Evolutionary conservation across 768 basidiomycete species (phyloP).

Genomic region (Ephemerocybe angulata): DNA sequence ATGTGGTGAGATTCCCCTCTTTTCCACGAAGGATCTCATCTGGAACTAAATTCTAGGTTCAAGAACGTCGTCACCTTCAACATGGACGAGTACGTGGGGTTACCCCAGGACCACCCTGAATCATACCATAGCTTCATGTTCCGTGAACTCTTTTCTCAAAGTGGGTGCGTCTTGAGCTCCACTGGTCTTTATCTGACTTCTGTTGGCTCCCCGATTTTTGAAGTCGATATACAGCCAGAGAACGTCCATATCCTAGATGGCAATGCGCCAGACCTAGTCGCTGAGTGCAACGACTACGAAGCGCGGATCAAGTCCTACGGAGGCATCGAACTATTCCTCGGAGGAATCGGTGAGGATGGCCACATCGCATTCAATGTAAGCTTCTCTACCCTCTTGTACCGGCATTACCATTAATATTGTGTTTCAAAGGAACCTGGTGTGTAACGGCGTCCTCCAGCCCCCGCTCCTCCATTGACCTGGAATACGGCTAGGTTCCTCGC

Average conservation of each 20-base stretch:
- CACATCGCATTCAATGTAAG: slow-evolving; percentile 86
- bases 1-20: no score
- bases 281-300: slow-evolving; percentile 81
- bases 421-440: no score
- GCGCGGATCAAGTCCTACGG: slow-evolving; percentile 69
- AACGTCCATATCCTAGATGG: slow-evolving; percentile 86
- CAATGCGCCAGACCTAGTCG: slow-evolving; percentile 70
- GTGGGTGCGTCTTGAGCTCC: slow-evolving; percentile 51
- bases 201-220: no score
- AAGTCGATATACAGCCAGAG: slow-evolving; percentile 72
- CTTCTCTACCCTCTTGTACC: slow-evolving; percentile 1
- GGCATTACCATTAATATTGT: no score
- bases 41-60: no score
- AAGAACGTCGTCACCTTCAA: slow-evolving; percentile 87
- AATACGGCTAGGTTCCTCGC: slow-evolving; percentile 78
- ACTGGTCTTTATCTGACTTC: background rate
- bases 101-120: slow-evolving; percentile 78
- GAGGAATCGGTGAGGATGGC: slow-evolving; percentile 92
- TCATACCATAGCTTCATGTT: slow-evolving; percentile 96
- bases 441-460: no score
- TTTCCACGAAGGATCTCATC: no score
- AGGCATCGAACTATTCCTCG: slow-evolving; percentile 89
- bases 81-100: slow-evolving; percentile 92
- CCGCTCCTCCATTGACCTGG: no score
- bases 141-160: slow-evolving; percentile 83